phyloP scores from a whole-genome alignment of 169 alveolate species.

The Cytauxzoon felis region DNA sequence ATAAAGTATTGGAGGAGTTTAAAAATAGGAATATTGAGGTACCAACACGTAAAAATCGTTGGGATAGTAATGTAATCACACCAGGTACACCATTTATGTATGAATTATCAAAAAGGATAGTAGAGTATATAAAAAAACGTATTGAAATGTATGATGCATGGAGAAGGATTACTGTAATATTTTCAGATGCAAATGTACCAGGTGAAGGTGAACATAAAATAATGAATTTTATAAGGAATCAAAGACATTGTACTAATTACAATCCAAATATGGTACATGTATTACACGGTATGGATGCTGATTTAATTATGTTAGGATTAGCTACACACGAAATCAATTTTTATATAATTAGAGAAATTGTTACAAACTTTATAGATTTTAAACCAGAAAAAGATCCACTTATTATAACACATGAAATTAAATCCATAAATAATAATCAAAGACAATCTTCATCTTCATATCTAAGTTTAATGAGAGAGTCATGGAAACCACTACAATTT shows the following conservation, averaged over 20 bases:
- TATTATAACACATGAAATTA: not conserved
- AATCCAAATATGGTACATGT: conserved; percentile 94
- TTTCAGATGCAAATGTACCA: conserved; percentile 95
- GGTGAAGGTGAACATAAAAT: conserved; percentile 99
- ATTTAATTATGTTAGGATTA: conserved; percentile 94
- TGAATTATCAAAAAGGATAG: conserved; percentile 75
- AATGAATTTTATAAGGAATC: conserved; percentile 90
- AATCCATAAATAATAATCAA: not conserved
- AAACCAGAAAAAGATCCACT: conserved; percentile 31
- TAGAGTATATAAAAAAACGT: conserved; percentile 85
- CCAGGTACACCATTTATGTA: conserved; percentile 99
- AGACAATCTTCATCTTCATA: not conserved
- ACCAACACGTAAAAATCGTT: conserved; percentile 66
- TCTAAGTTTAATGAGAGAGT: conserved; percentile 36
- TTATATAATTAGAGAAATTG: conserved; percentile 90
- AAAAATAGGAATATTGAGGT: conserved; percentile 45
- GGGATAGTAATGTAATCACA: conserved; percentile 97
- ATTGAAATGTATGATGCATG: conserved; percentile 85
- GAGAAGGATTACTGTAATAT: conserved; percentile 86
- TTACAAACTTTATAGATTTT: conserved; percentile 46
- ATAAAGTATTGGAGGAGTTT: conserved; percentile 61
- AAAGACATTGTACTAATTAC: conserved; percentile 71
- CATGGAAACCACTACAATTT: conserved; percentile 80
- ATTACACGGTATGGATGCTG: conserved; percentile 99
- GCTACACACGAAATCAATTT: conserved; percentile 95